Conservation (phyloP, 2,329 filamentous ascomycete species). For the Verticillium tricorpus region DNA sequence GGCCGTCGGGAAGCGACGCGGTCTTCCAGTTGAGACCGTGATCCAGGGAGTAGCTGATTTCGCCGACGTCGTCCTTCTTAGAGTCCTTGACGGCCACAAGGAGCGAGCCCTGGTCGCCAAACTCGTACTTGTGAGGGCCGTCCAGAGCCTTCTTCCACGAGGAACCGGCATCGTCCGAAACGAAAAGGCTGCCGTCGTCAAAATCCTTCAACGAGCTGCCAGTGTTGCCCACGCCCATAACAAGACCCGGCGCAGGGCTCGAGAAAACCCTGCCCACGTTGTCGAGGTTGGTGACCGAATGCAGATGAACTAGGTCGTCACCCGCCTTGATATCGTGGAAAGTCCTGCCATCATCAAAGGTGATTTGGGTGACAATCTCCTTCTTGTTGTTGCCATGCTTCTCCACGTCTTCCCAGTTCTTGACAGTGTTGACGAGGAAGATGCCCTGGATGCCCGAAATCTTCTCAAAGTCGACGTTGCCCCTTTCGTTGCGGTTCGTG, state of each 20-base stretch:
- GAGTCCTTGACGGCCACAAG: conserved; percentile 79
- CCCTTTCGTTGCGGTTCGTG: conserved; percentile 75
- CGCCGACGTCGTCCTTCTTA: conserved; percentile 51
- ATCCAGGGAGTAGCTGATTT: conserved; percentile 74
- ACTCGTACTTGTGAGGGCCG: conserved; percentile 91
- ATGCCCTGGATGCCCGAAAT: conserved; percentile 88
- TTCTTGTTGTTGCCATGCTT: conserved; percentile 48
- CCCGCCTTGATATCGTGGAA: conserved; percentile 70
- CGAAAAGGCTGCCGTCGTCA: conserved; percentile 71
- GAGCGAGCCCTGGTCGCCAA: conserved; percentile 88
- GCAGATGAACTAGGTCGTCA: conserved; percentile 71
- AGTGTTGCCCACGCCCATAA: conserved; percentile 92
- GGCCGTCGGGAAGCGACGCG: conserved; percentile 59
- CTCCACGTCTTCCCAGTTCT: conserved; percentile 76
- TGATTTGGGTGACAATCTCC: conserved; percentile 75
- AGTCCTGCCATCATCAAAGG: conserved; percentile 89
- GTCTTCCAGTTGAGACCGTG: conserved; percentile 82
- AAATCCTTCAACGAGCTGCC: conserved; percentile 70
- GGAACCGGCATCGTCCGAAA: conserved; percentile 86
- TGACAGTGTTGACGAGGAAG: conserved; percentile 82
- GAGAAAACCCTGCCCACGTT: conserved; percentile 88
- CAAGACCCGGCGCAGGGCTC: conserved; percentile 84
- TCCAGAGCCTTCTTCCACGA: conserved; percentile 74
- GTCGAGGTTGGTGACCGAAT: conserved; percentile 81
- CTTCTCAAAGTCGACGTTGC: conserved; percentile 92